phyloP scores from a whole-genome alignment of 805 yeast species.

The Helenozyma baotianmanensis region DNA sequence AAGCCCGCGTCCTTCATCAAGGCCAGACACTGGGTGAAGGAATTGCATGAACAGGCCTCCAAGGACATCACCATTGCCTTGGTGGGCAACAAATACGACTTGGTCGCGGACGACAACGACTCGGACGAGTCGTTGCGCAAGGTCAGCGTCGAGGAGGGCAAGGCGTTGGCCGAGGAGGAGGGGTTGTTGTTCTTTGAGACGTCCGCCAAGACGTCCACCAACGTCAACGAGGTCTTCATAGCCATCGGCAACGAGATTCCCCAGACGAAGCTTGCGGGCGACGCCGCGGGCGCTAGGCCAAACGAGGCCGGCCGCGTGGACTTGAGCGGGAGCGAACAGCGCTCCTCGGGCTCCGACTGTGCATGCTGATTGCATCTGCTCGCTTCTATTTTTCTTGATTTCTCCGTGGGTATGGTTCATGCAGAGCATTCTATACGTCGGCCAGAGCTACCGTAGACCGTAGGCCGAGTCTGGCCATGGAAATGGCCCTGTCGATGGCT shows the following conservation, averaged over 20 bases:
- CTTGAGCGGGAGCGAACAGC: constrained; percentile 22
- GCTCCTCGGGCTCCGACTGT: constrained; percentile 14
- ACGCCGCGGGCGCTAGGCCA: constrained; percentile 7
- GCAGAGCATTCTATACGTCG: too few species aligned
- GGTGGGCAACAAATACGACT: constrained; percentile 75
- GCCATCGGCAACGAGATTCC: constrained; percentile 90
- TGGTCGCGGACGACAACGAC: constrained; percentile 41
- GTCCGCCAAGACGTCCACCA: constrained; percentile 84
- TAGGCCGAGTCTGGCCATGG: too few species aligned
- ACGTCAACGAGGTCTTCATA: constrained; percentile 86
- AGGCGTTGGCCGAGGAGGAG: constrained; percentile 84
- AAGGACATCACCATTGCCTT: constrained; percentile 70
- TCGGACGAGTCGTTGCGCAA: constrained; percentile 58
- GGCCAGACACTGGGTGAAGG: constrained; percentile 76
- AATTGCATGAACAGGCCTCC: constrained; percentile 76
- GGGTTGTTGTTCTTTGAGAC: constrained; percentile 89
- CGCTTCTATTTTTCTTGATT: neutral
- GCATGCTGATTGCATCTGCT: constrained; percentile 9
- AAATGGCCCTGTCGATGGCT: too few species aligned
- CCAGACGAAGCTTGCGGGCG: constrained; percentile 17
- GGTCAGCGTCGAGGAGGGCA: constrained; percentile 83
- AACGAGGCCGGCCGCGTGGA: constrained; percentile 25
- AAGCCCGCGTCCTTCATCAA: constrained; percentile 60
- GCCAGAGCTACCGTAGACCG: too few species aligned
- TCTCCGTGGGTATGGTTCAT: too few species aligned